Conservation (phyloP, 2,329 filamentous ascomycete species). For the Davidsoniella neocaledoniae region DNA sequence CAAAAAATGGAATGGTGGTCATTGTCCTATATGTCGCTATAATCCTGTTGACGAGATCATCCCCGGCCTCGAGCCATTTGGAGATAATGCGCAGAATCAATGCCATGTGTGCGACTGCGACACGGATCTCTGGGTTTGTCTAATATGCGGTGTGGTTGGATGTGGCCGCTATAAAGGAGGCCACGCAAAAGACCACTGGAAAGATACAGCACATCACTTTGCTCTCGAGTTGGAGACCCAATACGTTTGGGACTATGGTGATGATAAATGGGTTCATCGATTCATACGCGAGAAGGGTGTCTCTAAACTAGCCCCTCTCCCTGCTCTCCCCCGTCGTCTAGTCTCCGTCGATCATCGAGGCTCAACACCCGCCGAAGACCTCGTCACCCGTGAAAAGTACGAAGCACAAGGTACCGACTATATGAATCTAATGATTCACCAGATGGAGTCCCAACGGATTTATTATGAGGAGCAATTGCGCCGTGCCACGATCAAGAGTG, state of each 20-base stretch:
- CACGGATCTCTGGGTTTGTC: constrained; percentile 82
- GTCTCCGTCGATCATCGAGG: not conserved
- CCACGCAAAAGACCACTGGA: constrained; percentile 87
- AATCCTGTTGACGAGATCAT: constrained; percentile 40
- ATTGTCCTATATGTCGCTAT: constrained; percentile 88
- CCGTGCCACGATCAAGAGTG: constrained; percentile 78
- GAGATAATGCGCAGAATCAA: constrained; percentile 45
- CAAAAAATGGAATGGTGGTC: constrained; percentile 87
- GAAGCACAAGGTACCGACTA: constrained; percentile 83
- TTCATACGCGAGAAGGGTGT: constrained; percentile 88
- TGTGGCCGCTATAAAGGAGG: constrained; percentile 90
- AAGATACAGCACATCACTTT: constrained; percentile 76
- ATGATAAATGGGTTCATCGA: constrained; percentile 89
- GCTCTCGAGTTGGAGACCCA: constrained; percentile 86
- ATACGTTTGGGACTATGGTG: constrained; percentile 94
- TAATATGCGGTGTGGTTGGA: constrained; percentile 83
- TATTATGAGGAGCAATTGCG: constrained; percentile 91
- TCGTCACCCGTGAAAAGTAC: constrained; percentile 51
- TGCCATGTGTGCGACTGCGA: constrained; percentile 69
- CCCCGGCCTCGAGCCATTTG: constrained; percentile 29
- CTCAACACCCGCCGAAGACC: constrained; percentile 32
- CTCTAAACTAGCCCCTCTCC: constrained; percentile 83
- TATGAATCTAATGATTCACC: constrained; percentile 78
- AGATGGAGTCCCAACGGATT: constrained; percentile 78
- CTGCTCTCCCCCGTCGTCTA: constrained; percentile 23